Evolutionary conservation across 768 basidiomycete genomes (phyloP), one percentile per base, ranked within the genome.

Genomic region (Steccherinum ochraceum): DNA sequence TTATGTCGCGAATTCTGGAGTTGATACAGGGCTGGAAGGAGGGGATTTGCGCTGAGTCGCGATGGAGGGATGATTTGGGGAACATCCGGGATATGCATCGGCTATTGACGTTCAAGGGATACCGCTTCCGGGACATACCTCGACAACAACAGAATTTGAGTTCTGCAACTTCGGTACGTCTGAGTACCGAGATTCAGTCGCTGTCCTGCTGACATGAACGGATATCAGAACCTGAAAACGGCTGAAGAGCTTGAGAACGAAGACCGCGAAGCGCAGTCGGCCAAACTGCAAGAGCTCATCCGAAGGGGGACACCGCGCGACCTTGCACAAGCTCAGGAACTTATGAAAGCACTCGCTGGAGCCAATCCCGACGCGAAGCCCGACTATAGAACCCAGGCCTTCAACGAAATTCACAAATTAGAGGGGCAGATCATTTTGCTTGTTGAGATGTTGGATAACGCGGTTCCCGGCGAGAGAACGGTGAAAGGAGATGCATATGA

Each of bases 31-130:
- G 77, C 45, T 99, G 96, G 96, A 96, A 93, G 71, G 91, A 94
- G 63, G 85, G 85, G 2, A 89, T 99, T 42, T 98, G 95, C 62
- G 63, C 73, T 0, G 85, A 89, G 25, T 89, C 87, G 43, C 83
- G 94, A 64, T 94, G 92, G 84, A 92, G 90, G 64, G 96, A 98
- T 52, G 95, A 98, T 68, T 72, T 99, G 44, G 91, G 90, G 7
- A 97, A 98, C 61, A 96, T 99, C 52, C 70, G 95, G 58, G 96
- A 99, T 70, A 99, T 99, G 96, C 91, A 97, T 67, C 73, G 95
- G 20, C 67, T 99, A 49, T 67, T 99, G 58, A 86, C 83, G 4
- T 97, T 94, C 78, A 99, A 98, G 64, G 96, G 95, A 56, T 84
- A 84, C 65, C 77, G 86, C 16, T 89, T 90, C 69, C 75, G 86